A percentile compares a stretch with the other conserved stretches of the same genome.
These are phyloP conservation scores for Chytriomyces hyalinus DNA, from an alignment of 192 early-diverging fungal genomes.

Conservation along the genomic window DNA sequence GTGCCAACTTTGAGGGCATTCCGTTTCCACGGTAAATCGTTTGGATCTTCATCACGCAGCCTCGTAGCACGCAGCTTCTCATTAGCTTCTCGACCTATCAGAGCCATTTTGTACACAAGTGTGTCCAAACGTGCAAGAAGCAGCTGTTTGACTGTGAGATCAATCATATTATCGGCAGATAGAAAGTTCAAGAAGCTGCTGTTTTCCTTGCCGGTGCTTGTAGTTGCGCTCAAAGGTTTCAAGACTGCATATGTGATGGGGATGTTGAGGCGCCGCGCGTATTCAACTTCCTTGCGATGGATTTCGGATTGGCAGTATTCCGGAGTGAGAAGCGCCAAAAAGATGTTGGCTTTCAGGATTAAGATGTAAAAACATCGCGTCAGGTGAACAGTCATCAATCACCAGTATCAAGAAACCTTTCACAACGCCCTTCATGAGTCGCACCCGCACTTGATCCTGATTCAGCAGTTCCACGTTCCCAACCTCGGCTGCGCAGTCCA, in stretches of 20 bases:
- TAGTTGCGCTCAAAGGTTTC: background rate
- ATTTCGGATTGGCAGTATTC: conserved; percentile 16
- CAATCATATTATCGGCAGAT: background rate
- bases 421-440: background rate
- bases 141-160: conserved; percentile 2
- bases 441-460: background rate
- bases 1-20: background rate
- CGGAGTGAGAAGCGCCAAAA: conserved; percentile 18
- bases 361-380: background rate
- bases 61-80: background rate
- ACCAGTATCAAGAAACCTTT: background rate
- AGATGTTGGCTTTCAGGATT: background rate
- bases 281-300: conserved; percentile 23
- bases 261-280: background rate
- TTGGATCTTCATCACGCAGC: background rate
- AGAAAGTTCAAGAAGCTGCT: background rate
- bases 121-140: conserved; percentile 3
- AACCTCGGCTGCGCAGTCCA: background rate
- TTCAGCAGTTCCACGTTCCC: background rate
- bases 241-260: conserved; percentile 9
- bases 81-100: background rate
- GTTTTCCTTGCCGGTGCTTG: background rate
- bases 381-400: background rate
- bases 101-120: conserved; percentile 1
- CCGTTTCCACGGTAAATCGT: conserved; percentile 10